Percentiles rank a stretch among this genome's conserved stretches.
Conservation (phyloP, 2,329 filamentous ascomycete genomes). For the Exophiala xenobiotica region DNA sequence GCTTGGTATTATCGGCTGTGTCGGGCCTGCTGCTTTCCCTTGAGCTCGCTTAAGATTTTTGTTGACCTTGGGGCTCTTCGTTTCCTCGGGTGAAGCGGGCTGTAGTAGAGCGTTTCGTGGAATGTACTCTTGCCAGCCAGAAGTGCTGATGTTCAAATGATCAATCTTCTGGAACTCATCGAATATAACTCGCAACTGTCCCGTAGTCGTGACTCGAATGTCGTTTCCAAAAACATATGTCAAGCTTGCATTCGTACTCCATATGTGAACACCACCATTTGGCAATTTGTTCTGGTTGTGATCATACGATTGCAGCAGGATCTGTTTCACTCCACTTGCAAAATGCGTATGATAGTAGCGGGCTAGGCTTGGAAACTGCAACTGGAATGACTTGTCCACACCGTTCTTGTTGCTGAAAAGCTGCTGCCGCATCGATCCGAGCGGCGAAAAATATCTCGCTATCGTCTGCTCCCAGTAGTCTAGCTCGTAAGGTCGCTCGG, state of each 20-base stretch:
- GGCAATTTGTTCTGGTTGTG: conserved; percentile 57
- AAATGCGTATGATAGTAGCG: conserved; percentile 91
- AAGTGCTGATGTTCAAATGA: conserved; percentile 76
- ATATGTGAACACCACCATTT: conserved; percentile 69
- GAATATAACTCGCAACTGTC: conserved; percentile 75
- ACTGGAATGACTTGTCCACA: conserved; percentile 78
- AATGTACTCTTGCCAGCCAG: conserved; percentile 77
- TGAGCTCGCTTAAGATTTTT: conserved; percentile 52
- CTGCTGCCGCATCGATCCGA: conserved; percentile 73
- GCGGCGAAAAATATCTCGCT: conserved; percentile 73
- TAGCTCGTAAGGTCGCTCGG: conserved; percentile 61
- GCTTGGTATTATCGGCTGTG: conserved; percentile 45
- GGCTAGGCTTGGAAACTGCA: conserved; percentile 75
- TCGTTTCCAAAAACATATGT: conserved; percentile 87
- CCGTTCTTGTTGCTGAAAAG: conserved; percentile 56
- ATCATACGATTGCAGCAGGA: conserved; percentile 81
- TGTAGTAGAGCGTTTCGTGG: conserved; percentile 60
- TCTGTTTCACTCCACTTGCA: conserved; percentile 77
- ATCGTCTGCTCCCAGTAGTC: conserved; percentile 80
- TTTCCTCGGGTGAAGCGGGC: conserved; percentile 48
- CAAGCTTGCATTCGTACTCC: conserved; percentile 73
- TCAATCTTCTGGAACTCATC: conserved; percentile 78
- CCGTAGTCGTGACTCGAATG: conserved; percentile 78
- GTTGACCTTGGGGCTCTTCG: conserved; percentile 61
- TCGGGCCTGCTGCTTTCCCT: conserved; percentile 25